Evolutionary conservation across 352 stramenopile species (phyloP), one percentile per base, ranked within the genome.

Genomic region (Phytophthora niederhauseri): DNA sequence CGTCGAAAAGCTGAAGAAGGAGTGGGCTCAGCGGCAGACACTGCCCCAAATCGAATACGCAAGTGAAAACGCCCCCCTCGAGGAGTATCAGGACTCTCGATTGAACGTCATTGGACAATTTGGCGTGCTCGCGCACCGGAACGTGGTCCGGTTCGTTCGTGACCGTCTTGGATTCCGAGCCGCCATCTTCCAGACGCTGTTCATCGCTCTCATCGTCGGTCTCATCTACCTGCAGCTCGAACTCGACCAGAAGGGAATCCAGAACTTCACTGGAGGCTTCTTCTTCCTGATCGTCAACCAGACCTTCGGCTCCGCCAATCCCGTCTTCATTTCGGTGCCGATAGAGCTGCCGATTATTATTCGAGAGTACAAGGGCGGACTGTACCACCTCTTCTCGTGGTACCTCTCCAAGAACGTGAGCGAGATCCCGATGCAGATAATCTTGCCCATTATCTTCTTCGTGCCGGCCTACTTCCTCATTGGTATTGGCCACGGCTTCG

Each of bases 221-320:
- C 22, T 78, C 4, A 78, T 81, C 64, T 81, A 70, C 59, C 41
- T 78, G 19, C 69, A 78, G 49, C 52, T 81, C 26, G 50, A 71
- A 2, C 6, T 77, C 26, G 48, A 52, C 24, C 74, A 78, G 36
- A 55, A 38, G 3, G 70, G 70, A 20, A 62, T 81, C 49, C 70
- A 81, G 50, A 70, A 64, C 45, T 81, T 76, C 45, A 68, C 48
- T 0, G 74, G 74, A 5, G 74, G 48, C 5, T 70, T 81, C 49
- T 81, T 81, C 57, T 81, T 81, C 43, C 45, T 78, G 6, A 50
- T 76, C 14, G 64, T 84, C 34, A 80, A 77, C 17, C 71, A 82
- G 51, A 77, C 72, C 0, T 86, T 88, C 61, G 68, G 26, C 17
- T 28, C 60, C 7, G 63, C 70, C 2, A 79, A 75, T 19, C 72